These are phyloP conservation scores for Penicillium thymicola DNA, from an alignment of 2,329 filamentous ascomycete genomes.

Conservation along the genomic window DNA sequence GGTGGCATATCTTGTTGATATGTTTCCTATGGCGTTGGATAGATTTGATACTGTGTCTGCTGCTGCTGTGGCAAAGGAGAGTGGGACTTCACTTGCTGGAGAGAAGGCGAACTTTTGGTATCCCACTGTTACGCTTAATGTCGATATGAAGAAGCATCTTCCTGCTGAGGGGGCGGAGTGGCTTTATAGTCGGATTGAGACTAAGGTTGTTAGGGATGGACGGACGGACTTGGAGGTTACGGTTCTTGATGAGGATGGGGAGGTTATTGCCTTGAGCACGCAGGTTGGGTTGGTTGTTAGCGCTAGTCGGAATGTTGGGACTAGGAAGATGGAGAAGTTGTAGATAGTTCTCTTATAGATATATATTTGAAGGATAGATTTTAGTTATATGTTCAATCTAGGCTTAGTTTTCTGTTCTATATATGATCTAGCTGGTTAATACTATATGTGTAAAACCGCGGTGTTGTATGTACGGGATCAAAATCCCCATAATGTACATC, in stretches of 20 bases:
- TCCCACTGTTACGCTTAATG: constrained; percentile 69
- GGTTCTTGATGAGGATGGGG: constrained; percentile 61
- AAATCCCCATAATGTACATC: neutral
- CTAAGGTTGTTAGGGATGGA: constrained; percentile 67
- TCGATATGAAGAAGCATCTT: constrained; percentile 73
- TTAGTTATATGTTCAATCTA: neutral
- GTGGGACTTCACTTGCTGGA: constrained; percentile 22
- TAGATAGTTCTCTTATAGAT: constrained; percentile 8
- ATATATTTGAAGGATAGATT: neutral
- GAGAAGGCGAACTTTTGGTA: constrained; percentile 61
- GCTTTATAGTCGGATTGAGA: constrained; percentile 63
- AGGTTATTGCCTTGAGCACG: constrained; percentile 65
- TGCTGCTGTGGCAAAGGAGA: constrained; percentile 28
- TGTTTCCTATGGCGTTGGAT: constrained; percentile 66
- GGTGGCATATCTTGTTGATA: constrained; percentile 65
- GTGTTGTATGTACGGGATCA: constrained; percentile 1
- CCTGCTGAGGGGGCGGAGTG: constrained; percentile 68
- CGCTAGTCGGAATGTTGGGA: constrained; percentile 60
- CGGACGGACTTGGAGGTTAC: constrained; percentile 71
- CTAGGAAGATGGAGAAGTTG: constrained; percentile 37
- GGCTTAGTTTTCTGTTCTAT: neutral
- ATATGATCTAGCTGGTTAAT: neutral
- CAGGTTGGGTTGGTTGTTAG: constrained; percentile 65
- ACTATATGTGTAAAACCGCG: neutral
- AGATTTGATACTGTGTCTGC: constrained; percentile 36